Evolutionary conservation across 257 asterid genomes (phyloP).

Genomic region (Haberlea rhodopensis): DNA sequence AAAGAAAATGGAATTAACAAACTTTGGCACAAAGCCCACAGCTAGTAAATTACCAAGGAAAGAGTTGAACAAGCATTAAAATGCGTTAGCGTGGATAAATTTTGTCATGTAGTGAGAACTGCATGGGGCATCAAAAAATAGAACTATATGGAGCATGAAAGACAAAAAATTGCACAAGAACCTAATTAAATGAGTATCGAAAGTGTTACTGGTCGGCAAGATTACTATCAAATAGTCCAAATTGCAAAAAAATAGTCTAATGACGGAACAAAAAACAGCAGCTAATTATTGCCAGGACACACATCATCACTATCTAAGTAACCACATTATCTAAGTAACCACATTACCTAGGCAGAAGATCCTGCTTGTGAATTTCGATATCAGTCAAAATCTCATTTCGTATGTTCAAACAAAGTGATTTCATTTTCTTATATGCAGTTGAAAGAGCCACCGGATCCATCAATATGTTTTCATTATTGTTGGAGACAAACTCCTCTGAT

Average conservation of each 20-base stretch:
- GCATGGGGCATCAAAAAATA: background rate
- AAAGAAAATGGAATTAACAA: background rate
- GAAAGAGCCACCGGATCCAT: conserved; percentile 76
- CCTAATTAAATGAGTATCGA: background rate
- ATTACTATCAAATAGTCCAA: background rate
- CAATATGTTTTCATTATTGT: conserved; percentile 52
- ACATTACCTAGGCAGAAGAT: conserved; percentile 83
- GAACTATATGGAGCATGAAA: background rate
- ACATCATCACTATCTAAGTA: background rate
- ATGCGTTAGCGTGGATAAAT: background rate
- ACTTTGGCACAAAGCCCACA: background rate
- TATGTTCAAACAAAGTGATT: conserved; percentile 57
- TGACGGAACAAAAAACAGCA: background rate
- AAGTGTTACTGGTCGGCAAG: background rate
- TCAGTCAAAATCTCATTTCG: conserved; percentile 74
- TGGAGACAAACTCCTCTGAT: conserved; percentile 74
- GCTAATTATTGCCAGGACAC: background rate
- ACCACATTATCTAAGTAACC: conserved; percentile 60
- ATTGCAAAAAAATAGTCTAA: background rate
- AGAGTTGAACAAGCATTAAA: background rate
- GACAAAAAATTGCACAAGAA: background rate
- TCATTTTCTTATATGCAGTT: conserved; percentile 80
- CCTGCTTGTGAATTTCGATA: conserved; percentile 70
- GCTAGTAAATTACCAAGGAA: background rate
- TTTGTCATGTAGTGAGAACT: background rate